These are phyloP conservation scores for Pseudocercospora pini-densiflorae DNA, from an alignment of 2,329 filamentous ascomycete genomes.

Conservation along the genomic window DNA sequence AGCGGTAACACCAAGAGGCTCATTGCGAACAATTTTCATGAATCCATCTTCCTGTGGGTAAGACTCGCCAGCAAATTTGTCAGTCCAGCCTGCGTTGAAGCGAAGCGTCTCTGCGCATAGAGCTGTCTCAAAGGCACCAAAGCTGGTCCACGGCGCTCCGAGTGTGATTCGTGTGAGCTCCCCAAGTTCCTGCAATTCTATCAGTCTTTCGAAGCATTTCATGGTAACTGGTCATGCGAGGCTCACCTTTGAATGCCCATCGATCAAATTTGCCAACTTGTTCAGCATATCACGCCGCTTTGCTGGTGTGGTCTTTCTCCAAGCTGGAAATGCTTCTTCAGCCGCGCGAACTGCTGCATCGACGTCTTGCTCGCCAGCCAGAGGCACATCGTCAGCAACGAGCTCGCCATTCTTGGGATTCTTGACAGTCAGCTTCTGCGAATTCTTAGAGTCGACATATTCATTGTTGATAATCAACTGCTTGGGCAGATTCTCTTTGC, in stretches of 20 bases:
- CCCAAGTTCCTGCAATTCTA: slow-evolving; percentile 56
- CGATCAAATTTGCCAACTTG: slow-evolving; percentile 60
- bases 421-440: slow-evolving; percentile 52
- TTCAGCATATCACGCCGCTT: slow-evolving; percentile 71
- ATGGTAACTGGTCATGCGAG: background rate
- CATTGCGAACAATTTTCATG: slow-evolving; percentile 51
- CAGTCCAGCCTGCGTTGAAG: slow-evolving; percentile 43
- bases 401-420: slow-evolving; percentile 56
- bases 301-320: slow-evolving; percentile 64
- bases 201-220: background rate
- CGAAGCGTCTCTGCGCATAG: slow-evolving; percentile 46
- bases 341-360: slow-evolving; percentile 62
- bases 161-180: slow-evolving; percentile 53
- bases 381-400: slow-evolving; percentile 52
- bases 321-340: slow-evolving; percentile 67
- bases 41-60: slow-evolving; percentile 31
- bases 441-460: slow-evolving; percentile 33
- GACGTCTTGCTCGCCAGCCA: slow-evolving; percentile 59
- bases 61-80: slow-evolving; percentile 31
- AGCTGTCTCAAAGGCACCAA: slow-evolving; percentile 51
- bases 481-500: slow-evolving; percentile 42
- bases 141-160: slow-evolving; percentile 50
- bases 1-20: slow-evolving; percentile 28
- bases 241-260: slow-evolving; percentile 35
- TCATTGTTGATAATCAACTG: slow-evolving; percentile 45